phyloP scores from a whole-genome alignment of 2,329 filamentous ascomycete genomes.

The Penicillium sp. region DNA sequence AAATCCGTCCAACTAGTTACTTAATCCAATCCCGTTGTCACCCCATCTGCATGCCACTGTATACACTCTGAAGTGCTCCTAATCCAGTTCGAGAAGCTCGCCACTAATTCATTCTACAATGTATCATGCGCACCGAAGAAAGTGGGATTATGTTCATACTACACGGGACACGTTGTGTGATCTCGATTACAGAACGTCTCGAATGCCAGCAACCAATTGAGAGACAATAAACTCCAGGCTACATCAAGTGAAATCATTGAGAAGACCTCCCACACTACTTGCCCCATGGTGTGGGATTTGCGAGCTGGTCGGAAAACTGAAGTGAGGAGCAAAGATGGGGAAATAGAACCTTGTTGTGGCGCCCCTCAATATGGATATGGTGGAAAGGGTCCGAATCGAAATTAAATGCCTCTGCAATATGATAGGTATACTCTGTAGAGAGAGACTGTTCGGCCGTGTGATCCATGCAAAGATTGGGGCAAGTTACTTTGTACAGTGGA shows the following conservation, averaged over 20 bases:
- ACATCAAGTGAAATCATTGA: slow-evolving; percentile 17
- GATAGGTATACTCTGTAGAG: not conserved
- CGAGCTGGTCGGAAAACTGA: slow-evolving; percentile 19
- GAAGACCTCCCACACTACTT: slow-evolving; percentile 15
- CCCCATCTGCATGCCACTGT: slow-evolving; percentile 6
- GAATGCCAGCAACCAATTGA: slow-evolving; percentile 13
- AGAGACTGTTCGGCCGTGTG: not conserved
- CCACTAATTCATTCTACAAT: slow-evolving; percentile 21
- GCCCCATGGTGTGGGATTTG: slow-evolving; percentile 22
- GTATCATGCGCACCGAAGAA: slow-evolving; percentile 14
- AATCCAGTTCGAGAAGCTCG: slow-evolving; percentile 22
- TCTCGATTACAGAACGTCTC: slow-evolving; percentile 7
- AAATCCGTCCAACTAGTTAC: not conserved
- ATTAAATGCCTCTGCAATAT: not conserved
- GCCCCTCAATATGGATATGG: slow-evolving; percentile 12
- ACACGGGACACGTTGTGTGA: slow-evolving; percentile 5
- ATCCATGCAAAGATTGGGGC: not conserved
- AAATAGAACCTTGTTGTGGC: slow-evolving; percentile 7
- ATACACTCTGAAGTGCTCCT: slow-evolving; percentile 14
- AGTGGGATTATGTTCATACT: slow-evolving; percentile 18
- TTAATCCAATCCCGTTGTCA: not conserved
- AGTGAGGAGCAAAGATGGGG: slow-evolving; percentile 12
- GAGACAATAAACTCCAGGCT: slow-evolving; percentile 7
- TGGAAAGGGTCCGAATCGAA: slow-evolving; percentile 2
- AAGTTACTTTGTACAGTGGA: not conserved